Conservation (phyloP, 352 stramenopile species). For the Globisporangium spinosum region DNA sequence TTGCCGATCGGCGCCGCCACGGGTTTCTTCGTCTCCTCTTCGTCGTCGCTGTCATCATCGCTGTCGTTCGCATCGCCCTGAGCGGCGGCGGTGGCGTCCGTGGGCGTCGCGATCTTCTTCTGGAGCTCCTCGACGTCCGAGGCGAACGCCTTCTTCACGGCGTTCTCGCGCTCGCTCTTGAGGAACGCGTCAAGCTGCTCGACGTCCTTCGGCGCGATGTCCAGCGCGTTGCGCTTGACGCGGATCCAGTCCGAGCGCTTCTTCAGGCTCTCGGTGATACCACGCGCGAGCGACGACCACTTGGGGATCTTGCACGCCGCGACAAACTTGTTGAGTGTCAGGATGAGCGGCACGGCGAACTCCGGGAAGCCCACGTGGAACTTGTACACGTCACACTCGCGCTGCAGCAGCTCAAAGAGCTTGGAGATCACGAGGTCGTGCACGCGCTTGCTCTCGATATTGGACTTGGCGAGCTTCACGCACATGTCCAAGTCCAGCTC, state of each 20-base stretch:
- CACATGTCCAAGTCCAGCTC: slow-evolving; percentile 78
- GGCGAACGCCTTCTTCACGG: slow-evolving; percentile 84
- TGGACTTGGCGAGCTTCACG: slow-evolving; percentile 91
- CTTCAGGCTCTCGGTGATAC: slow-evolving; percentile 63
- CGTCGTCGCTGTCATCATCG: slow-evolving; percentile 36
- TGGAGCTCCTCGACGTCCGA: slow-evolving; percentile 58
- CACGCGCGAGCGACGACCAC: slow-evolving; percentile 72
- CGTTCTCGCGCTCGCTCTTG: slow-evolving; percentile 69
- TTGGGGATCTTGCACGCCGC: slow-evolving; percentile 70
- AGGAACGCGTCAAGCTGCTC: slow-evolving; percentile 87
- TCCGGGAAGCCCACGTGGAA: slow-evolving; percentile 96
- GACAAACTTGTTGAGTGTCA: slow-evolving; percentile 89
- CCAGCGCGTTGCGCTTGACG: slow-evolving; percentile 88
- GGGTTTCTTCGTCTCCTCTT: slow-evolving; percentile 27
- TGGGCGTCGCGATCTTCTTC: slow-evolving; percentile 64
- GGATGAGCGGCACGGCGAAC: slow-evolving; percentile 86
- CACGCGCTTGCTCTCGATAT: slow-evolving; percentile 80
- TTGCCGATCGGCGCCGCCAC: slow-evolving; percentile 25
- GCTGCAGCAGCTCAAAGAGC: slow-evolving; percentile 92
- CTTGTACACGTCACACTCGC: slow-evolving; percentile 94
- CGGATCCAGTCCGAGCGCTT: slow-evolving; percentile 82
- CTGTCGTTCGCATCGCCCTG: slow-evolving; percentile 28
- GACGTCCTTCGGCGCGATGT: slow-evolving; percentile 83
- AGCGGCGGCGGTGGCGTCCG: slow-evolving; percentile 15
- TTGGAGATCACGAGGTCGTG: slow-evolving; percentile 90